These are phyloP conservation scores for Beauveria scarabaeidicola DNA, from an alignment of 2,329 filamentous ascomycete genomes.

Conservation along the genomic window DNA sequence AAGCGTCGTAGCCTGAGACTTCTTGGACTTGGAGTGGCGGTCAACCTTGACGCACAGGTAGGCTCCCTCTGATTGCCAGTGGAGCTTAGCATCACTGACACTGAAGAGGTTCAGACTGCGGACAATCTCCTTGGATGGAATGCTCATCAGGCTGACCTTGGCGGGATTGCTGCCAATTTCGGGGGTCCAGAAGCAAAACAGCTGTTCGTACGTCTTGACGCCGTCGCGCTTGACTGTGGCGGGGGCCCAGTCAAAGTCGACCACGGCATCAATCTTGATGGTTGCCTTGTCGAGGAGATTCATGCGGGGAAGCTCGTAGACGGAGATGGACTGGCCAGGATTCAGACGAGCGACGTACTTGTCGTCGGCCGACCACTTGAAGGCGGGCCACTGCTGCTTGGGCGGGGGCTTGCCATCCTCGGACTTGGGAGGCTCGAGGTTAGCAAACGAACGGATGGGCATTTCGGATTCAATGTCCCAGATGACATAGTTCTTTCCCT, in stretches of 20 bases:
- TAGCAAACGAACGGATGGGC: slow-evolving; percentile 87
- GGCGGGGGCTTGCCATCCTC: slow-evolving; percentile 57
- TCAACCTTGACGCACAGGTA: slow-evolving; percentile 99
- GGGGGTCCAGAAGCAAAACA: slow-evolving; percentile 97
- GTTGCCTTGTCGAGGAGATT: slow-evolving; percentile 81
- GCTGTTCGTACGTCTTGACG: slow-evolving; percentile 86
- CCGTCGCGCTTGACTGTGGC: slow-evolving; percentile 73
- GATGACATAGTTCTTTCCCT: slow-evolving; percentile 98
- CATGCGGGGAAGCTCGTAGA: slow-evolving; percentile 87
- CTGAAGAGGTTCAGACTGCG: slow-evolving; percentile 96
- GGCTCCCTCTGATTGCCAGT: slow-evolving; percentile 92
- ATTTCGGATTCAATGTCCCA: slow-evolving; percentile 91
- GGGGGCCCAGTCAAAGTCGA: slow-evolving; percentile 98
- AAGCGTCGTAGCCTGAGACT: slow-evolving; percentile 90
- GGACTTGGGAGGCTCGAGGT: slow-evolving; percentile 64
- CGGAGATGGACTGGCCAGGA: slow-evolving; percentile 78
- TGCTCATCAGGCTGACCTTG: slow-evolving; percentile 92
- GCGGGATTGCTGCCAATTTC: slow-evolving; percentile 97
- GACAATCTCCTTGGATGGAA: slow-evolving; percentile 89
- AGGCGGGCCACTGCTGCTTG: slow-evolving; percentile 95
- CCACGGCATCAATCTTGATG: slow-evolving; percentile 92
- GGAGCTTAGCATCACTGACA: slow-evolving; percentile 92
- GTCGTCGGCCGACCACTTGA: slow-evolving; percentile 98
- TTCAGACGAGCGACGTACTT: slow-evolving; percentile 92
- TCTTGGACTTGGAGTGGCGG: slow-evolving; percentile 97